Percentiles rank a stretch among this genome's conserved stretches.
These are phyloP conservation scores for Candida methanosorbosa DNA, from an alignment of 805 yeast genomes.

Conservation along the genomic window DNA sequence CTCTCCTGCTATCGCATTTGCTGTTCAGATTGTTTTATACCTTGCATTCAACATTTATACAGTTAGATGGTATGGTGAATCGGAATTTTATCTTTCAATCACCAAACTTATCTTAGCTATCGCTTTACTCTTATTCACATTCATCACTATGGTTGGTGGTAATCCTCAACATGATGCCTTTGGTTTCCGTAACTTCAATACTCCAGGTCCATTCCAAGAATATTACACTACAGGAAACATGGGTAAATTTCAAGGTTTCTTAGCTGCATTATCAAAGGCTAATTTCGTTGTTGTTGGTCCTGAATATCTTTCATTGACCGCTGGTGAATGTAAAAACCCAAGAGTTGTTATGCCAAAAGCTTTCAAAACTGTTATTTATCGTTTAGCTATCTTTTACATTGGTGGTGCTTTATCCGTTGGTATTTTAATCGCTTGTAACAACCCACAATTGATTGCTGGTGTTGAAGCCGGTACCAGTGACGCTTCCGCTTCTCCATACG, in stretches of 20 bases:
- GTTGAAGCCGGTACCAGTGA: constrained; percentile 52
- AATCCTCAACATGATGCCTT: constrained; percentile 42
- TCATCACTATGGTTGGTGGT: constrained; percentile 49
- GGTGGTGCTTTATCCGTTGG: constrained; percentile 35
- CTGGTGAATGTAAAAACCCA: constrained; percentile 35
- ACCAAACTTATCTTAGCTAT: constrained; percentile 39
- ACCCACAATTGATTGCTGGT: constrained; percentile 31
- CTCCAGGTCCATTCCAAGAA: constrained; percentile 33
- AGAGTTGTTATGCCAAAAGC: constrained; percentile 31
- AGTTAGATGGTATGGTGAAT: constrained; percentile 42
- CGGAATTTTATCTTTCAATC: constrained; percentile 38
- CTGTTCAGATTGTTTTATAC: constrained; percentile 33
- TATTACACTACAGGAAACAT: constrained; percentile 26
- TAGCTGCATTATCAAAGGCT: constrained; percentile 29
- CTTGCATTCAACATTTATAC: constrained; percentile 35
- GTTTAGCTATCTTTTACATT: constrained; percentile 35
- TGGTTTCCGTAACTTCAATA: constrained; percentile 39
- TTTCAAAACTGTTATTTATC: constrained; percentile 32
- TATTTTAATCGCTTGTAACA: constrained; percentile 28
- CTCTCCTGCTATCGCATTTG: constrained; percentile 37
- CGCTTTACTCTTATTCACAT: constrained; percentile 40
- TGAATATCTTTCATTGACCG: constrained; percentile 35
- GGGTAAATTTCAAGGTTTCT: constrained; percentile 35
- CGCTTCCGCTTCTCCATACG: constrained; percentile 72
- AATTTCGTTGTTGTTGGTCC: constrained; percentile 34